These are phyloP conservation scores for Raddia guianensis DNA, from an alignment of 176 grass and related monocot genomes.

Conservation along the genomic window DNA sequence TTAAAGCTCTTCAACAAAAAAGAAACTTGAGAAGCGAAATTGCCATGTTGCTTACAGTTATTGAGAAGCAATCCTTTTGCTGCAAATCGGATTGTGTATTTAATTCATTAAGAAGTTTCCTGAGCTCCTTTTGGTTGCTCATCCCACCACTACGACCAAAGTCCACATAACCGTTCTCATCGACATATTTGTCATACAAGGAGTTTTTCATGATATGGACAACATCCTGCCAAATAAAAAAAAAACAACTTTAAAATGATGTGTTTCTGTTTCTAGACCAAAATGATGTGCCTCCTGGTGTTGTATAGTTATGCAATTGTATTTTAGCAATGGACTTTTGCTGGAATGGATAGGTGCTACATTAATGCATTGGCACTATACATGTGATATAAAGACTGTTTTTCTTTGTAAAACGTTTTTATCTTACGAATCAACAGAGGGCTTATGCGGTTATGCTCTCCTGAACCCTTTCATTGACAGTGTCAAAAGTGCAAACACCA, in stretches of 20 bases:
- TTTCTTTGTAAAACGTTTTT: too few relatives aligned
- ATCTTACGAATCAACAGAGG: too few relatives aligned
- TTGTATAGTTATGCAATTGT: neutral
- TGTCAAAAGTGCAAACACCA: neutral
- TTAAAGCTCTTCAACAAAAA: neutral
- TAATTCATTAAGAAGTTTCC: constrained; percentile 56
- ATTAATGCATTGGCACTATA: neutral
- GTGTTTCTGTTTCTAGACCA: neutral
- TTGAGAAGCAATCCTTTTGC: constrained; percentile 74
- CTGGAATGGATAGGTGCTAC: neutral
- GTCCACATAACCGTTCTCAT: constrained; percentile 73
- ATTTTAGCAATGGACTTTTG: neutral
- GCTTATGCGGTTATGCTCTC: too few relatives aligned
- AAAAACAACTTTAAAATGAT: constrained; percentile 40
- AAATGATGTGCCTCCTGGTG: neutral
- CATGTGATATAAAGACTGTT: neutral
- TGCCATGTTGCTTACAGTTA: constrained; percentile 51
- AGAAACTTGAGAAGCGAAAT: neutral
- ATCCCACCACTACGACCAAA: constrained; percentile 81
- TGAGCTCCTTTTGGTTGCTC: constrained; percentile 71
- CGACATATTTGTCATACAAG: constrained; percentile 85
- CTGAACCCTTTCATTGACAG: too few relatives aligned
- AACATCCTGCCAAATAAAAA: constrained; percentile 63
- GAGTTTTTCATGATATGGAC: constrained; percentile 81
- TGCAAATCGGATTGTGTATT: constrained; percentile 72